Evolutionary conservation across 2,329 filamentous ascomycete genomes (phyloP).

Genomic region (Ophiosphaerella narmari): DNA sequence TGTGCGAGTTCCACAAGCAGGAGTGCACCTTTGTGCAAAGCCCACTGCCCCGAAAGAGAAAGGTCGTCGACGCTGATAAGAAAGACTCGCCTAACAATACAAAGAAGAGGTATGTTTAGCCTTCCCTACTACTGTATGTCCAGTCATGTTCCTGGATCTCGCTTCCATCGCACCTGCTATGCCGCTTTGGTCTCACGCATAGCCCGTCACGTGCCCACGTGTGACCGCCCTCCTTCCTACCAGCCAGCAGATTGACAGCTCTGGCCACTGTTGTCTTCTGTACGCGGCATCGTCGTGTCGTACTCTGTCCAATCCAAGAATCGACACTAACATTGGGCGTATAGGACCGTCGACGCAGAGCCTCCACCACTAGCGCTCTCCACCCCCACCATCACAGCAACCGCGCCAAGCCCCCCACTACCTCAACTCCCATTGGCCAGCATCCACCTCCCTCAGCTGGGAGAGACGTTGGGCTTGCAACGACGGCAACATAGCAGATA

Average conservation of each 20-base stretch:
- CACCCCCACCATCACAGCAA: constrained; percentile 48
- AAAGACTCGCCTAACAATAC: constrained; percentile 60
- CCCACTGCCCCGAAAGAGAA: constrained; percentile 78
- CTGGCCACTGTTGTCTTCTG: neutral
- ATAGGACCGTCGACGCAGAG: constrained; percentile 46
- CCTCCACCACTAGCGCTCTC: constrained; percentile 47
- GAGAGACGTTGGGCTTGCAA: constrained; percentile 70
- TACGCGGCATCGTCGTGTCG: neutral
- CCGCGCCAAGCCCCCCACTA: constrained; percentile 43
- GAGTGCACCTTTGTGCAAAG: constrained; percentile 80
- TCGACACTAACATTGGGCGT: constrained; percentile 29
- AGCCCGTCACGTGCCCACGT: constrained; percentile 29
- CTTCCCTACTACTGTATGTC: constrained; percentile 21
- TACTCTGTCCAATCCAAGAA: constrained; percentile 5
- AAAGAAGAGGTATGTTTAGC: constrained; percentile 70
- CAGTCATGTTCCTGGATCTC: constrained; percentile 8
- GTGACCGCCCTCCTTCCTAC: constrained; percentile 8
- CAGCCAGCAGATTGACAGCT: neutral
- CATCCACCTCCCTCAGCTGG: constrained; percentile 45
- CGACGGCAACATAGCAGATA: constrained; percentile 80
- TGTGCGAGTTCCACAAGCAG: constrained; percentile 77
- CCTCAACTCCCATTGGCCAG: constrained; percentile 35
- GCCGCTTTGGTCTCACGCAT: constrained; percentile 6
- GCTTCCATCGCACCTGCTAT: constrained; percentile 11
- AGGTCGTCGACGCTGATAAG: constrained; percentile 67